These are phyloP conservation scores for Phytophthora fragariaefolia DNA, from an alignment of 352 stramenopile species.

Conservation along the genomic window DNA sequence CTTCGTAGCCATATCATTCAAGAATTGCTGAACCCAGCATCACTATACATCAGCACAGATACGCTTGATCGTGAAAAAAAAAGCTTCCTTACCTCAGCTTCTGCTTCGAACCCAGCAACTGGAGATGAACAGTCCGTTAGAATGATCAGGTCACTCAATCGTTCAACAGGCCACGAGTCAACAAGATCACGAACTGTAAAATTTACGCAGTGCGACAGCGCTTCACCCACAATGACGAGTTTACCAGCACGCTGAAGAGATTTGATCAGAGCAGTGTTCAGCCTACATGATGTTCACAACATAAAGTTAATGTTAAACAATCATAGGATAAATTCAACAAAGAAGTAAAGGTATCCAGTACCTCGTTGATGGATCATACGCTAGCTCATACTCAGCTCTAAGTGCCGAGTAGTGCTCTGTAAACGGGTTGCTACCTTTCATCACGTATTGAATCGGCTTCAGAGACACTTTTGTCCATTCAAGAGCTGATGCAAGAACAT, in stretches of 20 bases:
- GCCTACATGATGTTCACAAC: constrained; percentile 20
- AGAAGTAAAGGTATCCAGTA: constrained; percentile 1
- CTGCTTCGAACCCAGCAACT: constrained; percentile 66
- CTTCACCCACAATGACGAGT: constrained; percentile 94
- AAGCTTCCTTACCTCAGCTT: constrained; percentile 39
- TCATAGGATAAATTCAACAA: neutral
- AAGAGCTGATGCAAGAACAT: constrained; percentile 80
- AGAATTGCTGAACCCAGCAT: constrained; percentile 44
- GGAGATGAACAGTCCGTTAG: constrained; percentile 69
- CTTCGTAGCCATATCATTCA: constrained; percentile 58
- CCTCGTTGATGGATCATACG: constrained; percentile 61
- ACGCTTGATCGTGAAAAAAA: neutral
- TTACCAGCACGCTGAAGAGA: constrained; percentile 70
- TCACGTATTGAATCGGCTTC: constrained; percentile 81
- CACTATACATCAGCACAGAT: neutral
- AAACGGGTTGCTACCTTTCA: constrained; percentile 93
- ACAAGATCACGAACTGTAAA: constrained; percentile 94
- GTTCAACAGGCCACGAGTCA: constrained; percentile 70
- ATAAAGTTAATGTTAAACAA: neutral
- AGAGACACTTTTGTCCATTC: constrained; percentile 74
- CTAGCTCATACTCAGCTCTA: constrained; percentile 89
- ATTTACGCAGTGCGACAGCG: constrained; percentile 96
- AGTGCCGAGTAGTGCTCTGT: constrained; percentile 96
- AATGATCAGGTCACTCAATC: constrained; percentile 61
- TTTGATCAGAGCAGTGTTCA: constrained; percentile 89